phyloP scores from a whole-genome alignment of 306 rosid genomes.

The Acacia confusa region DNA sequence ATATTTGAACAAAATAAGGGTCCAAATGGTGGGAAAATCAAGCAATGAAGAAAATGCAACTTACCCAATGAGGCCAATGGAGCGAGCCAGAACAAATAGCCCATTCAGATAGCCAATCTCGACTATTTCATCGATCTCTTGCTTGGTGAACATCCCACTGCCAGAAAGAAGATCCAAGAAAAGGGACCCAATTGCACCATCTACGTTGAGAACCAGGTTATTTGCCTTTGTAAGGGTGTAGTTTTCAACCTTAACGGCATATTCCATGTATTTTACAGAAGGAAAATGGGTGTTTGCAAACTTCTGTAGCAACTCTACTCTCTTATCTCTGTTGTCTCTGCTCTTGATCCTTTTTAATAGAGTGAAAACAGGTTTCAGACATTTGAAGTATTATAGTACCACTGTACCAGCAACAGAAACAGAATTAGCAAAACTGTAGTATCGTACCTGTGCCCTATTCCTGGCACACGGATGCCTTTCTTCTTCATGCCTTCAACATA shows the following conservation, averaged over 20 bases:
- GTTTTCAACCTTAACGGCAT: slow-evolving; percentile 90
- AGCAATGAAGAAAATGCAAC: background rate
- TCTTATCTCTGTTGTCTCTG: slow-evolving; percentile 94
- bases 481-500: slow-evolving; percentile 95
- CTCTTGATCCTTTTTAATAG: slow-evolving; percentile 83
- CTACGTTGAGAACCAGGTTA: slow-evolving; percentile 93
- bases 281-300: slow-evolving; percentile 94
- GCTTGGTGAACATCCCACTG: slow-evolving; percentile 94
- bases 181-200: slow-evolving; percentile 96
- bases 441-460: slow-evolving; percentile 94
- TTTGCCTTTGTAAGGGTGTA: slow-evolving; percentile 97
- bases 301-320: slow-evolving; percentile 90
- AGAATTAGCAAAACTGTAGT: slow-evolving; percentile 2
- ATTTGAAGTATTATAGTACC: slow-evolving; percentile 18
- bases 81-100: slow-evolving; percentile 92
- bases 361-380: slow-evolving; percentile 32
- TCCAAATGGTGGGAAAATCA: background rate
- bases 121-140: slow-evolving; percentile 87
- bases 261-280: slow-evolving; percentile 96
- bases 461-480: slow-evolving; percentile 98
- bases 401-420: slow-evolving; percentile 21
- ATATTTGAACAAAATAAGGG: background rate
- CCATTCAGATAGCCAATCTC: slow-evolving; percentile 98
- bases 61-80: slow-evolving; percentile 41
- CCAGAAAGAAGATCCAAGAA: slow-evolving; percentile 99